Evolutionary conservation across 139 green algal genomes (phyloP), one percentile per base, ranked within the genome.

Genomic region (Tetradesmus lagerheimii): DNA sequence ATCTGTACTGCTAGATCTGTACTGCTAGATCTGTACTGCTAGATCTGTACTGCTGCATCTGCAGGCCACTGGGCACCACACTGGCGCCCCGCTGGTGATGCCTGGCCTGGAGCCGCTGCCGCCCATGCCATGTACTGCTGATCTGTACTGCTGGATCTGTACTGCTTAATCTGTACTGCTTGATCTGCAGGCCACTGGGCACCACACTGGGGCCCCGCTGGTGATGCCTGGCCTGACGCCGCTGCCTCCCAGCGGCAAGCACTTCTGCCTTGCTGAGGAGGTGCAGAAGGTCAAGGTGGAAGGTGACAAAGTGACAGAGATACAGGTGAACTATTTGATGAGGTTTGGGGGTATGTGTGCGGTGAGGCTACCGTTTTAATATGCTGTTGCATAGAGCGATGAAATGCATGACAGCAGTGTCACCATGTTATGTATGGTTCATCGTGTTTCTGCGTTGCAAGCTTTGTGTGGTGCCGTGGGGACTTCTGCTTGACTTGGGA

Each of bases 201-300:
- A 71, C 23, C 57, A 71, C 57, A 71, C 57, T 31, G 57, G 57
- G 11, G 66, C 62, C 29, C 84, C 84, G 11, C 66, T 89, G 20
- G 15, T 25, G 34, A 82, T 89, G 84, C 84, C 84, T 47, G 84
- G 84, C 15, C 43, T 89, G 27, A 39, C 67, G 38, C 84, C 84
- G 11, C 38, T 89, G 64, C 66, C 64, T 2, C 66, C 84, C 20
- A 80, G 62, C 64, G 84, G 84, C 39, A 89, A 74, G 41, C 84
- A 89, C 66, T 89, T 89, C 84, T 89, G 84, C 53, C 66, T 89
- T 39, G 84, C 84, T 29, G 84, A 89, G 84, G 84, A 89, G 84
- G 74, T 89, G 20, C 84, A 89, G 84, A 82, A 82, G 66, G 84
- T 89, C 66, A 89, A 89, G 78, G 78, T 84, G 78, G 78, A 18